Evolutionary conservation across 2,329 filamentous ascomycete species (phyloP).

Genomic region (Diaporthe batatas): DNA sequence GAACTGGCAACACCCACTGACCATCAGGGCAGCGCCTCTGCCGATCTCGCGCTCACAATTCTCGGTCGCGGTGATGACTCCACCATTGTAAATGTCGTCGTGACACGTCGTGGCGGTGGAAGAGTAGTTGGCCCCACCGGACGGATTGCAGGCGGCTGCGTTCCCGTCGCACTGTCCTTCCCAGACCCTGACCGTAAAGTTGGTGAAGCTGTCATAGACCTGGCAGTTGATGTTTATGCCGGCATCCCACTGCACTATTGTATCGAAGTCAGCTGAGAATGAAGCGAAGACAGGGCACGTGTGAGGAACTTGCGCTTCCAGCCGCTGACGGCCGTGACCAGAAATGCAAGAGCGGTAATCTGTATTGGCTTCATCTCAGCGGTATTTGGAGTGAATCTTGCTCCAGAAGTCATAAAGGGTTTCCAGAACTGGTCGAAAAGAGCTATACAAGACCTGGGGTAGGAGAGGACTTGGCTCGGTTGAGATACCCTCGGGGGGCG

Average conservation of each 20-base stretch:
- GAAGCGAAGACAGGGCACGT: neutral
- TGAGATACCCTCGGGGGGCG: neutral
- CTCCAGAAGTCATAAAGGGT: accelerated
- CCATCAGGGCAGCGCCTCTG: neutral
- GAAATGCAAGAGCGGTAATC: neutral
- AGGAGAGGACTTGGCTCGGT: neutral
- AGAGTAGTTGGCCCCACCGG: neutral
- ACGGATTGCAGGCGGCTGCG: neutral
- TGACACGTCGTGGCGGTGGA: neutral
- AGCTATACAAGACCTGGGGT: neutral
- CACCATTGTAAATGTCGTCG: neutral
- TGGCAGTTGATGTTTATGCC: slow-evolving; percentile 2
- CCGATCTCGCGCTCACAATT: neutral
- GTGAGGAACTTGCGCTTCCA: neutral
- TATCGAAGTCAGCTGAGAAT: neutral
- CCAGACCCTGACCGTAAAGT: slow-evolving; percentile 2
- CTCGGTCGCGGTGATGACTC: neutral
- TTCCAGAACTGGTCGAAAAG: accelerated
- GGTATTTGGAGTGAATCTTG: neutral
- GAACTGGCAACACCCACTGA: slow-evolving; percentile 9
- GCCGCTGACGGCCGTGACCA: neutral
- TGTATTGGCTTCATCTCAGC: neutral
- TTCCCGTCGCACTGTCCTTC: neutral
- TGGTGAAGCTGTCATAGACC: neutral
- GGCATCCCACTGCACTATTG: slow-evolving; percentile 9